These are phyloP conservation scores for Colletotrichum lentis DNA, from an alignment of 2,329 filamentous ascomycete genomes.

Conservation along the genomic window DNA sequence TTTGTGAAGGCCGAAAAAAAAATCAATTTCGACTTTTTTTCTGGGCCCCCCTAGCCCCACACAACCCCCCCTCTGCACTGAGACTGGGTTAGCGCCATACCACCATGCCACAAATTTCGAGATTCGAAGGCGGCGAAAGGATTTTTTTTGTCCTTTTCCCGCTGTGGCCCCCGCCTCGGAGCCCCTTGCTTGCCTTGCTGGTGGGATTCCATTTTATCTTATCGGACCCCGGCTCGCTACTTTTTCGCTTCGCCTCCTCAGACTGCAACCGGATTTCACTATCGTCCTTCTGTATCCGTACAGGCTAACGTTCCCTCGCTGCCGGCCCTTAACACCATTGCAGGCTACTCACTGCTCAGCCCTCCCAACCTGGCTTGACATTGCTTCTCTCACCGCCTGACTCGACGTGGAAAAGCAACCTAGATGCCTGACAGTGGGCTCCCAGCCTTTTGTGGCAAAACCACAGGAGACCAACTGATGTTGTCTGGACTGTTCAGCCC, in stretches of 20 bases:
- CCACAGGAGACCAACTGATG: constrained; percentile 29
- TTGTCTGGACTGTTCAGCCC: constrained; percentile 13
- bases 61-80: constrained; percentile 34
- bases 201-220: constrained; percentile 23
- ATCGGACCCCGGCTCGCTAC: constrained; percentile 25
- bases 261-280: neutral
- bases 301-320: neutral
- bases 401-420: constrained; percentile 31
- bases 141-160: constrained; percentile 32
- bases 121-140: constrained; percentile 29
- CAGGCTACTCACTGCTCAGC: neutral
- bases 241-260: constrained; percentile 18
- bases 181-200: constrained; percentile 11
- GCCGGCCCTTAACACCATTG: constrained; percentile 13
- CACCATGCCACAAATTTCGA: constrained; percentile 35
- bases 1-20: constrained; percentile 37
- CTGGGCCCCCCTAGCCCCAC: constrained; percentile 31
- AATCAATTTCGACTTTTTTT: constrained; percentile 40
- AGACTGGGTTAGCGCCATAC: constrained; percentile 27
- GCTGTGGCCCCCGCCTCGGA: constrained; percentile 4
- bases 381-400: constrained; percentile 35
- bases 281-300: neutral
- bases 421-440: constrained; percentile 35
- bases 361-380: constrained; percentile 4
- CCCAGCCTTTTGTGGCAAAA: constrained; percentile 29